These are phyloP conservation scores for Fusarium haematococcum DNA, from an alignment of 2,329 filamentous ascomycete genomes.

Conservation along the genomic window DNA sequence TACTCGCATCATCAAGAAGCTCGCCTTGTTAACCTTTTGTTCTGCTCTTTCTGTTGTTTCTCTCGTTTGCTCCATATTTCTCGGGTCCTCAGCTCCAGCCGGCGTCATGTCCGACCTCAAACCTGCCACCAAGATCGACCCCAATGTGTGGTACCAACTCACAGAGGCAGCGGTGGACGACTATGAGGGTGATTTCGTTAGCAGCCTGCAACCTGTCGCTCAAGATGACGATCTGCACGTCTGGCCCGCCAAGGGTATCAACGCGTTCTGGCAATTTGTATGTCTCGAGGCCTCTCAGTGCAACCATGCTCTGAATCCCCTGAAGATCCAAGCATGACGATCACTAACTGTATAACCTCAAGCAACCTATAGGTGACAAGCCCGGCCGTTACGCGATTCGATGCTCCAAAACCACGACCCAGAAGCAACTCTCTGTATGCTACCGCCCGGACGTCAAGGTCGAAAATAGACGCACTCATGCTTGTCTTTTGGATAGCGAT, in stretches of 20 bases:
- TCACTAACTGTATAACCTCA: not conserved
- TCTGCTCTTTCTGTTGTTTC: not conserved
- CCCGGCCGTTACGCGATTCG: slow-evolving; percentile 50
- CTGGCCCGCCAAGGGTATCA: slow-evolving; percentile 2
- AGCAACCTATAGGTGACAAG: slow-evolving; percentile 44
- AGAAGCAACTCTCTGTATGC: slow-evolving; percentile 49
- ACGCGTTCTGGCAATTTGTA: slow-evolving; percentile 34
- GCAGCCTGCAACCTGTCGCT: slow-evolving; percentile 32
- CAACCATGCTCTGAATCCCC: not conserved
- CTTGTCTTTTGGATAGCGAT: slow-evolving; percentile 44
- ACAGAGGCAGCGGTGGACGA: slow-evolving; percentile 51
- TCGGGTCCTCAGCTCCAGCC: not conserved
- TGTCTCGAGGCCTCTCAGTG: accelerated
- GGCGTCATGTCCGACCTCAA: slow-evolving; percentile 15
- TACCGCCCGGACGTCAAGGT: slow-evolving; percentile 37
- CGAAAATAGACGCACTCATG: slow-evolving; percentile 42
- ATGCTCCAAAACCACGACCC: slow-evolving; percentile 41
- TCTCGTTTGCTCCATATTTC: not conserved
- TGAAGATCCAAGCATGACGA: not conserved
- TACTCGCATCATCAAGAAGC: not conserved
- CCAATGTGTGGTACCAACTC: slow-evolving; percentile 52
- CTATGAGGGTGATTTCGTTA: slow-evolving; percentile 36
- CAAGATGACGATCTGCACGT: slow-evolving; percentile 39
- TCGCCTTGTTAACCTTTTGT: not conserved
- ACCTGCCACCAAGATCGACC: slow-evolving; percentile 45